Conservation (phyloP, 306 rosid genomes). For the Dryas alaskensis region DNA sequence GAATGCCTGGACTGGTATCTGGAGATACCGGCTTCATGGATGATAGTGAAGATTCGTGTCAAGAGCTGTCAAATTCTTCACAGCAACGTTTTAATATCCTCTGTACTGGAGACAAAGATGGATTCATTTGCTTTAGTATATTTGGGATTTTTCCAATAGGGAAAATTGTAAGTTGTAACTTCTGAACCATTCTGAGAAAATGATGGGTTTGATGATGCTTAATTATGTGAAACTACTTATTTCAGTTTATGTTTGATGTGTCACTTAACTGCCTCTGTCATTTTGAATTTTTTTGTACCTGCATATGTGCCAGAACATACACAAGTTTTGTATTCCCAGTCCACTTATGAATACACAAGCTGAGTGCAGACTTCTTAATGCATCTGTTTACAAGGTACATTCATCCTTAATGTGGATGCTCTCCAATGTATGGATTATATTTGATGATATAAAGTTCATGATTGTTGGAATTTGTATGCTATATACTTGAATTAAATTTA, state of each 20-base stretch:
- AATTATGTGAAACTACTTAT: slow-evolving; percentile 3
- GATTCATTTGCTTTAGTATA: slow-evolving; percentile 85
- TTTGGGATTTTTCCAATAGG: slow-evolving; percentile 92
- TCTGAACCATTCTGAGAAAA: slow-evolving; percentile 17
- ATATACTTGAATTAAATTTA: too few relatives aligned
- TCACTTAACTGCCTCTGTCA: slow-evolving; percentile 25
- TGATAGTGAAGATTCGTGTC: slow-evolving; percentile 76
- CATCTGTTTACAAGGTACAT: slow-evolving; percentile 75
- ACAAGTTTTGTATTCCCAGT: slow-evolving; percentile 51
- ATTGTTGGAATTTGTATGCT: neutral
- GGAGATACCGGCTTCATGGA: slow-evolving; percentile 88
- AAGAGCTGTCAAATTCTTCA: slow-evolving; percentile 80
- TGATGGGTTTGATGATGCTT: slow-evolving; percentile 13
- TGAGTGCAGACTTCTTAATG: slow-evolving; percentile 48
- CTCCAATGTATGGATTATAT: slow-evolving; percentile 1
- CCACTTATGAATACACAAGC: slow-evolving; percentile 40
- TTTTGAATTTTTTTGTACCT: slow-evolving; percentile 20
- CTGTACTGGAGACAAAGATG: slow-evolving; percentile 91
- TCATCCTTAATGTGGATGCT: slow-evolving; percentile 15
- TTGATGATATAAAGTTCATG: neutral
- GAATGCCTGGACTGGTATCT: slow-evolving; percentile 86
- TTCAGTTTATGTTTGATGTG: slow-evolving; percentile 14
- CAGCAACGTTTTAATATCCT: slow-evolving; percentile 82
- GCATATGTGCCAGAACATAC: slow-evolving; percentile 69
- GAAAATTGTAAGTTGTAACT: slow-evolving; percentile 63